Conservation (phyloP, 2,329 filamentous ascomycete genomes). For the Coniochaeta pulveracea region DNA sequence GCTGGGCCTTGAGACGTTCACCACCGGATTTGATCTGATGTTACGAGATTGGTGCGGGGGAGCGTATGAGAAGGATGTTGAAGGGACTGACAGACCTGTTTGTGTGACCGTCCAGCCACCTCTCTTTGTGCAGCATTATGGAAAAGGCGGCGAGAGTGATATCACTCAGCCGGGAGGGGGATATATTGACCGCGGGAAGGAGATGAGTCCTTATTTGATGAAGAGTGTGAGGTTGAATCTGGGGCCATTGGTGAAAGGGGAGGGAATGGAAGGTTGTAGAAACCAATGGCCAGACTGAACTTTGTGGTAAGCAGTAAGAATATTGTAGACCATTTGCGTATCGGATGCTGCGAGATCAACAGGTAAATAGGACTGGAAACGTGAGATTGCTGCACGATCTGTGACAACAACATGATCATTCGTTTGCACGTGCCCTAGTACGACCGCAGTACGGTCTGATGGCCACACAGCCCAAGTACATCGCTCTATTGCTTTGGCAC, state of each 20-base stretch:
- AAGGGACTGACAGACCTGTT: constrained; percentile 6
- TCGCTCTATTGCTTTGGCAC: no score
- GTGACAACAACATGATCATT: no score
- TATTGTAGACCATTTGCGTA: no score
- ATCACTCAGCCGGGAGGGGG: constrained; percentile 17
- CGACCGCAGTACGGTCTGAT: no score
- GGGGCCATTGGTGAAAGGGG: constrained; percentile 12
- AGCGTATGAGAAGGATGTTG: constrained; percentile 5
- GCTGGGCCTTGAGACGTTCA: constrained; percentile 28
- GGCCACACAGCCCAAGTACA: no score
- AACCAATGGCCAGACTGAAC: constrained; percentile 15
- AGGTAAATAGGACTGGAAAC: no score
- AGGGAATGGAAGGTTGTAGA: constrained; percentile 2
- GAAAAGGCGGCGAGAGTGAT: constrained; percentile 14
- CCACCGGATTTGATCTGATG: constrained; percentile 29
- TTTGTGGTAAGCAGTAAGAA: no score
- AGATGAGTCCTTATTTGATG: constrained; percentile 17
- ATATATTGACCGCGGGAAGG: constrained; percentile 13
- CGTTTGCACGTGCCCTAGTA: no score
- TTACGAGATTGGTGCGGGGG: constrained; percentile 34
- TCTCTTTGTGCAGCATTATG: constrained; percentile 17
- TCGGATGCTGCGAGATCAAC: no score
- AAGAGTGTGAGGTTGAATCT: constrained; percentile 17
- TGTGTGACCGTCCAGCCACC: constrained; percentile 20
- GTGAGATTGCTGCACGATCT: no score